Evolutionary conservation across 2,329 filamentous ascomycete genomes (phyloP).

Genomic region (Epichloe aotearoae): DNA sequence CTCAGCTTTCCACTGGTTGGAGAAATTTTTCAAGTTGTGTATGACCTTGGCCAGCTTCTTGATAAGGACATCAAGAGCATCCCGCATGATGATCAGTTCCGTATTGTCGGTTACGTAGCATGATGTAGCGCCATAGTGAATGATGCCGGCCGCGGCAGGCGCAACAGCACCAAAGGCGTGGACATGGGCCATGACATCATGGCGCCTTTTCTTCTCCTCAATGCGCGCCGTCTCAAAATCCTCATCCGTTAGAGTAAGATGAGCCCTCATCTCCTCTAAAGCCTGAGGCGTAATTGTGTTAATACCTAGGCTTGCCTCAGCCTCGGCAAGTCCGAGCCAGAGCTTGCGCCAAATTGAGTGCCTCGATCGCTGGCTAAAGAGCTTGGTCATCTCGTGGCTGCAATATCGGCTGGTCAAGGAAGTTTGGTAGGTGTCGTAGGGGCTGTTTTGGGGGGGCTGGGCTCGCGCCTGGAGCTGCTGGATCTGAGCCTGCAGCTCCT

Average conservation of each 20-base stretch:
- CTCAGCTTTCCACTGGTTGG: slow-evolving; percentile 53
- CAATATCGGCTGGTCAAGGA: slow-evolving; percentile 61
- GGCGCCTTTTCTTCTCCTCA: slow-evolving; percentile 61
- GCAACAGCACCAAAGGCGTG: slow-evolving; percentile 62
- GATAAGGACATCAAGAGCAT: slow-evolving; percentile 59
- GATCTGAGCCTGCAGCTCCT: slow-evolving; percentile 7
- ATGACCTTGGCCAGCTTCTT: slow-evolving; percentile 71
- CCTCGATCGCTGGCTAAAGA: slow-evolving; percentile 67
- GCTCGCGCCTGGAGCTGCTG: slow-evolving; percentile 6
- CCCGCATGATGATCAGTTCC: slow-evolving; percentile 55
- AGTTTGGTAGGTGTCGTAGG: slow-evolving; percentile 40
- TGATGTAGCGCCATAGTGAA: slow-evolving; percentile 49
- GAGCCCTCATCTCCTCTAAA: slow-evolving; percentile 60
- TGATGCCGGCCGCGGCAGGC: slow-evolving; percentile 68
- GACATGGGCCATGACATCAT: slow-evolving; percentile 57
- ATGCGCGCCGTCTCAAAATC: slow-evolving; percentile 62
- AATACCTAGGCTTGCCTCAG: slow-evolving; percentile 69
- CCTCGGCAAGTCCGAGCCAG: slow-evolving; percentile 75
- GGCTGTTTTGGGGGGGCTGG: slow-evolving; percentile 1
- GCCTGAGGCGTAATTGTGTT: slow-evolving; percentile 58
- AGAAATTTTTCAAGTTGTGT: slow-evolving; percentile 58
- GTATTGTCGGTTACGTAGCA: slow-evolving; percentile 54
- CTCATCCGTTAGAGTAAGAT: slow-evolving; percentile 61
- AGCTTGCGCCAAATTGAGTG: slow-evolving; percentile 72
- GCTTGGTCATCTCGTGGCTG: slow-evolving; percentile 58